A percentile compares a stretch with the other conserved stretches of the same genome.
phyloP scores from a whole-genome alignment of 2,329 filamentous ascomycete genomes.

The Fusarium gaditjirri region DNA sequence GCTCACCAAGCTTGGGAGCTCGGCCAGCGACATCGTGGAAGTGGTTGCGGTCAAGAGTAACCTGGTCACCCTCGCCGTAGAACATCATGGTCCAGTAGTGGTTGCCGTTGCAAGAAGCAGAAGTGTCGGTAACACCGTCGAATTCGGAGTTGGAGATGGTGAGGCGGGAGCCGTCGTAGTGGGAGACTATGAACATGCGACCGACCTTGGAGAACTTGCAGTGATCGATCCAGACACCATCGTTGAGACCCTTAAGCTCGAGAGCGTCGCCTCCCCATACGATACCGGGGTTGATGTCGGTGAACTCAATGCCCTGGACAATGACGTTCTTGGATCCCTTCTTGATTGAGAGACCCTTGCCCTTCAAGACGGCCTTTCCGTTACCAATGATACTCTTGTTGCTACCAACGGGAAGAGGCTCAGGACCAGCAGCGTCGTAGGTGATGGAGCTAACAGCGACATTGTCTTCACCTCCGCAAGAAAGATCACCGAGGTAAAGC shows the following conservation, averaged over 20 bases:
- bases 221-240: conserved; percentile 49
- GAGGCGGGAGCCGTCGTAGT: conserved; percentile 48
- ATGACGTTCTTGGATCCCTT: conserved; percentile 60
- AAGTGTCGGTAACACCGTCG: conserved; percentile 49
- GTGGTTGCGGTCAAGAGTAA: conserved; percentile 44
- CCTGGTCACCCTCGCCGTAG: conserved; percentile 43
- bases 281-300: conserved; percentile 54
- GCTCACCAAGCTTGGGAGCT: conserved; percentile 47
- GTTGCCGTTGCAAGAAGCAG: conserved; percentile 46
- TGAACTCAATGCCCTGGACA: conserved; percentile 61
- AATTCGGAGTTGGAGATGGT: conserved; percentile 55
- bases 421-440: conserved; percentile 43
- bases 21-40: conserved; percentile 45
- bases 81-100: conserved; percentile 51
- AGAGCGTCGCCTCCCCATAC: conserved; percentile 50
- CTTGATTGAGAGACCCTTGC: conserved; percentile 58
- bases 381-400: conserved; percentile 46
- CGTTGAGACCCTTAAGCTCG: conserved; percentile 49
- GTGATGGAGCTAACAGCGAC: conserved; percentile 40
- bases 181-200: conserved; percentile 53
- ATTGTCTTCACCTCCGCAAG: conserved; percentile 42
- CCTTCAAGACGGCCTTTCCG: conserved; percentile 44
- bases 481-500: conserved; percentile 44
- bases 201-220: conserved; percentile 55
- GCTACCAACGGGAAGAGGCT: conserved; percentile 40